A percentile compares a stretch with the other conserved stretches of the same genome.
Conservation (phyloP, 352 stramenopile genomes). For the Phytophthora pistaciae region DNA sequence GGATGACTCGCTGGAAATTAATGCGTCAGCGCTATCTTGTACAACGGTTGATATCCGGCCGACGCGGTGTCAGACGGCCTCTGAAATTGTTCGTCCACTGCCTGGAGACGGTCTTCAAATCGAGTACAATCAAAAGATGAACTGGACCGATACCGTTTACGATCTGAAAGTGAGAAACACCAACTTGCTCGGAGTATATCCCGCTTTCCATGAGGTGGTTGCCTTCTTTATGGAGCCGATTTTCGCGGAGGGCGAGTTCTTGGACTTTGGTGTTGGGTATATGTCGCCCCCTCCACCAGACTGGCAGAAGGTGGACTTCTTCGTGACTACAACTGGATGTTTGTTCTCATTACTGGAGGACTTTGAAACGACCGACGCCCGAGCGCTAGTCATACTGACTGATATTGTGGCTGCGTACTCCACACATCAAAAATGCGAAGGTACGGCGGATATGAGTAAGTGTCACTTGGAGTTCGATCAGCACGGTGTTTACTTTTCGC, state of each 20-base stretch:
- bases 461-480: conserved; percentile 86
- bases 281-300: conserved; percentile 69
- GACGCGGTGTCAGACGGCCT: conserved; percentile 54
- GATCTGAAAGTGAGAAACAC: conserved; percentile 79
- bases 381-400: conserved; percentile 80
- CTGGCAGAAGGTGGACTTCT: conserved; percentile 87
- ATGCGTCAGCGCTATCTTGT: conserved; percentile 63
- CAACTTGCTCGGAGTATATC: conserved; percentile 81
- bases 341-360: conserved; percentile 88
- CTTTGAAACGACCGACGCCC: conserved; percentile 71
- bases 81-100: conserved; percentile 78
- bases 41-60: conserved; percentile 72
- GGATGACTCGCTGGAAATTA: conserved; percentile 84
- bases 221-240: conserved; percentile 78
- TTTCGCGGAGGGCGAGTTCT: conserved; percentile 47
- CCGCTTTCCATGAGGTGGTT: conserved; percentile 66
- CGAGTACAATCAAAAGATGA: conserved; percentile 80
- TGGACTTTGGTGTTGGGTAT: conserved; percentile 73
- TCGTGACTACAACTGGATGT: conserved; percentile 69
- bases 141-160: conserved; percentile 82
- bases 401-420: conserved; percentile 74
- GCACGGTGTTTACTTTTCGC: conserved; percentile 86
- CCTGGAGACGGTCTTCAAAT: conserved; percentile 78
- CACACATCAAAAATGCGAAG: conserved; percentile 65
- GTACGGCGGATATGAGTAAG: conserved; percentile 74